Evolutionary conservation across 306 rosid species (phyloP), one percentile per base, ranked within the genome.

Genomic region (Luffa aegyptiaca): DNA sequence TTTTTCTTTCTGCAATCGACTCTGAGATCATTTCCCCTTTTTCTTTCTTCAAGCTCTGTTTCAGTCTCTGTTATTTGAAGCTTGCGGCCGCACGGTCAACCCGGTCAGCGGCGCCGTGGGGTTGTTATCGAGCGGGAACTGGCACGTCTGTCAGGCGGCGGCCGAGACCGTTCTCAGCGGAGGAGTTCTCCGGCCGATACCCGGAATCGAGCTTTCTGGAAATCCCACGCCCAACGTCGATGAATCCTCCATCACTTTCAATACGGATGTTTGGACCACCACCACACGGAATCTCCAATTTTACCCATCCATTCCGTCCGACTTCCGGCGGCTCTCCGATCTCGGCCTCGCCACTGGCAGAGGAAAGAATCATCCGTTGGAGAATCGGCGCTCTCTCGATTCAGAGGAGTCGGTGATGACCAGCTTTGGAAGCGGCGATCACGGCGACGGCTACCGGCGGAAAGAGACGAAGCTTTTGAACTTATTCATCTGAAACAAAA

Each of bases 41-140:
- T 46, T 77, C 10, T 35, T n/a, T 83, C 42, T n/a, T n/a, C 0
- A 74, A 92, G 97, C 88, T 71, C 31, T 92, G 78, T 88, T 92
- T 71, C 94, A 87, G 86, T 92, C 97, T 55, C 88, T 92, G 63
- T 78, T 92, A 0, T 92, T 81, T 48, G 97, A 92, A 77, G 97
- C 93, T 16, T 92, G 97, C 66, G 94, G 97, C 2, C 89, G 97
- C 18, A 87, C 88, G 31, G 83, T 92, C n/a, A 92, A 90, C 41
- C 97, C 97, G 31, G 97, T 92, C 35, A 82, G 83, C 82, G 97
- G 97, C 1, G 90, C 92, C 3, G 86, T 92, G 11, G 97, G 97
- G 18, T 86, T 92, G 2, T 77, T 92, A 1, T 84, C 79, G 2
- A 84, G 80, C 41, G 97, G 94, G 8, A 88, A 88, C 84, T 92